Conservation (phyloP, 2,329 filamentous ascomycete genomes). For the Acrocalymma vagum region DNA sequence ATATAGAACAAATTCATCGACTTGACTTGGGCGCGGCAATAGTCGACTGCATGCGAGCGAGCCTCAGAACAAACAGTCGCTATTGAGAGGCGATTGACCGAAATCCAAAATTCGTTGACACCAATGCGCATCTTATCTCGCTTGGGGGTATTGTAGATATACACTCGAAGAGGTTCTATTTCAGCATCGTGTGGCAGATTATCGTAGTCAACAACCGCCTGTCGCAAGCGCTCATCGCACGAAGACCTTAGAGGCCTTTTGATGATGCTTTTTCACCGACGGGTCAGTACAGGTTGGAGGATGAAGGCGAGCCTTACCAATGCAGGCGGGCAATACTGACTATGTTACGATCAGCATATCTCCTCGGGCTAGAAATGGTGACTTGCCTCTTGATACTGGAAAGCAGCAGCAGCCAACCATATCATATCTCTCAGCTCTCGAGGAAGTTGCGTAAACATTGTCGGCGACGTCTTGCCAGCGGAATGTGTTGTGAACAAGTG, state of each 20-base stretch:
- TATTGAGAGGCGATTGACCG: conserved; percentile 9
- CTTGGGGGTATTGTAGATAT: conserved; percentile 3
- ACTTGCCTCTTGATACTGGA: conserved; percentile 1
- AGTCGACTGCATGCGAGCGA: conserved; percentile 5
- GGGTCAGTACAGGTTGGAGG: conserved; percentile 1
- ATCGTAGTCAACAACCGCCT: conserved; percentile 9
- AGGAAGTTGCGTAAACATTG: conserved; percentile 4
- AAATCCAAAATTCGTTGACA: conserved; percentile 8
- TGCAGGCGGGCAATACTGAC: neutral
- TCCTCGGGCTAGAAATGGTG: neutral
- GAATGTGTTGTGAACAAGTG: conserved; percentile 1
- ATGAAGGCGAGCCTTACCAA: neutral
- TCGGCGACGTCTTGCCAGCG: neutral
- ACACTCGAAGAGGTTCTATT: conserved; percentile 5
- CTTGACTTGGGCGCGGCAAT: conserved; percentile 1
- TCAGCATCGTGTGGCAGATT: neutral
- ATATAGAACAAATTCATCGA: neutral
- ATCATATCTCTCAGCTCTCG: conserved; percentile 3
- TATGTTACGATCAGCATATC: conserved; percentile 2
- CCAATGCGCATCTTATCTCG: conserved; percentile 7
- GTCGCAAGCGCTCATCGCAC: conserved; percentile 4
- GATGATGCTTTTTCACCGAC: too few species aligned
- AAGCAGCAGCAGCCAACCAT: conserved; percentile 1
- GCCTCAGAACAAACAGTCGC: conserved; percentile 9
- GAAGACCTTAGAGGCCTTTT: too few species aligned